phyloP scores from a whole-genome alignment of 345 rosid species.

The Anastatica hierochuntica region DNA sequence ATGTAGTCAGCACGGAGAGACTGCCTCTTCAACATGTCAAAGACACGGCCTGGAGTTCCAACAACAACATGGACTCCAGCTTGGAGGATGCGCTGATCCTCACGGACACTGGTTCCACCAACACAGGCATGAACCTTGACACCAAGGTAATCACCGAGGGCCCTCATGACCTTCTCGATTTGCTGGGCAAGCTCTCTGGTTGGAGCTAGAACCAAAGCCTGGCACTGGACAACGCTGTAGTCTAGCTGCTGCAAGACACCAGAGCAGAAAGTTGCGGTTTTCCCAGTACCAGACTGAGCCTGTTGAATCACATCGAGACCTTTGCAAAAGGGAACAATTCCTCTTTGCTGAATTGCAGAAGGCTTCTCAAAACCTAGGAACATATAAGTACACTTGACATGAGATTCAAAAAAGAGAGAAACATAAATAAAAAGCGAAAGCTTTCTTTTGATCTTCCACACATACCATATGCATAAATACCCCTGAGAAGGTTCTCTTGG shows the following conservation, averaged over 20 bases:
- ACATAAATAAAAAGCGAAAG: not conserved
- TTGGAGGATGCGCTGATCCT: conserved; percentile 41
- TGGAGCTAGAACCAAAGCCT: conserved; percentile 68
- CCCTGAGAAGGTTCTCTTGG: not conserved
- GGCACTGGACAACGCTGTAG: conserved; percentile 51
- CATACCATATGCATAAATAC: not conserved
- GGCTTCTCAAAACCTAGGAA: conserved; percentile 66
- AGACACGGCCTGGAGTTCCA: conserved; percentile 61
- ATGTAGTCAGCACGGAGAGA: conserved; percentile 60
- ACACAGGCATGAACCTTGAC: no score
- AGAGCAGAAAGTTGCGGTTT: conserved; percentile 37
- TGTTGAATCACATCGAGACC: no score
- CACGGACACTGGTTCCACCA: no score
- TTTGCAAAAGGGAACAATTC: conserved; percentile 31
- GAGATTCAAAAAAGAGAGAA: not conserved
- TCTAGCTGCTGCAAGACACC: conserved; percentile 72
- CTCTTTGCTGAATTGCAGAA: conserved; percentile 80
- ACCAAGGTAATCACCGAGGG: conserved; percentile 71
- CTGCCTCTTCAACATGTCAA: conserved; percentile 33
- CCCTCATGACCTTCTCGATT: conserved; percentile 80
- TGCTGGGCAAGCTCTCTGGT: conserved; percentile 75
- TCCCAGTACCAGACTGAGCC: no score
- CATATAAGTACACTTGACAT: not conserved
- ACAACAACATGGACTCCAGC: conserved; percentile 75
- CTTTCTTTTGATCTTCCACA: not conserved